Evolutionary conservation across 495 filamentous ascomycete genomes (phyloP).

Genomic region (Neurospora pannonica): DNA sequence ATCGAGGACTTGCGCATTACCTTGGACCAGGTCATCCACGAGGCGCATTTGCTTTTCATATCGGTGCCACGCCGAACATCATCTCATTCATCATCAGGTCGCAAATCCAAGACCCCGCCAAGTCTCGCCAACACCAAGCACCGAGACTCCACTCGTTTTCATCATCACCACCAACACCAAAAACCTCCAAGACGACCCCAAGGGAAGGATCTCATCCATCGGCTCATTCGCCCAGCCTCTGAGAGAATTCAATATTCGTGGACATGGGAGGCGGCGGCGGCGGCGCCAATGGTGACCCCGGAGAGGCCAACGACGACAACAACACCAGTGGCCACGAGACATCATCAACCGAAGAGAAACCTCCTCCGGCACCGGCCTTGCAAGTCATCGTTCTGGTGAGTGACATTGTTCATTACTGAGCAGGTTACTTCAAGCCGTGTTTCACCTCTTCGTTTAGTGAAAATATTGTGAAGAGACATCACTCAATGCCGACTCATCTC

Average conservation of each 20-base stretch:
- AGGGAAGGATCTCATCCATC: background rate
- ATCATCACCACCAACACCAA: background rate
- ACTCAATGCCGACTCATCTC: background rate
- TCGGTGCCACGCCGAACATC: background rate
- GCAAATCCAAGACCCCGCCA: background rate
- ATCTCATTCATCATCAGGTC: background rate
- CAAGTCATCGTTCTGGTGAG: conserved; percentile 77
- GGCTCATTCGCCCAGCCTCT: background rate
- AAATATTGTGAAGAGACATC: background rate
- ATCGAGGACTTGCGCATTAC: background rate
- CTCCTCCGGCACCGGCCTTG: conserved; percentile 43
- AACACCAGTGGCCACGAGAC: conserved; percentile 7
- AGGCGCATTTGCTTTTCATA: background rate
- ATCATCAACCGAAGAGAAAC: conserved; percentile 8
- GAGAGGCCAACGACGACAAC: conserved; percentile 2
- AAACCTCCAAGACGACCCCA: background rate
- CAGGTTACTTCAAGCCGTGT: background rate
- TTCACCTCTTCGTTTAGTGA: background rate
- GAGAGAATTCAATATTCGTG: background rate
- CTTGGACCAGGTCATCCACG: background rate
- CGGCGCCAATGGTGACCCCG: conserved; percentile 4
- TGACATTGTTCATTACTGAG: conserved; percentile 3
- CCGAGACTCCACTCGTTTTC: background rate
- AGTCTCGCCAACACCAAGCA: background rate
- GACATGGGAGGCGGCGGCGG: conserved; percentile 4